Evolutionary conservation across 1,284 basidiomycete species (phyloP), one percentile per base, ranked within the genome.

Genomic region (Ustilago curta): DNA sequence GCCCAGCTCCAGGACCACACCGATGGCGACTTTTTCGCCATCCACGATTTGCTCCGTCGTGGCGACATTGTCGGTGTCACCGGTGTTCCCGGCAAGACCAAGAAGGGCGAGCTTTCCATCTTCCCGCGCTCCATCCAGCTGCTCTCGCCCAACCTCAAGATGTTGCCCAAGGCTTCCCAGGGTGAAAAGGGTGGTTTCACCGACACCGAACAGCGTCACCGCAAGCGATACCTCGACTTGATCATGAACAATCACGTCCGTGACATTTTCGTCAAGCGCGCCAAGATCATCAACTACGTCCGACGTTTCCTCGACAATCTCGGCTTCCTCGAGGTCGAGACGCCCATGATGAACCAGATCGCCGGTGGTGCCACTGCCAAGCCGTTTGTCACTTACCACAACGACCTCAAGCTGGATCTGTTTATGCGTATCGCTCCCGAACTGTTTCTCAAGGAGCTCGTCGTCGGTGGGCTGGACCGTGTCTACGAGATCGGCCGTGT

Each of bases 321-420:
- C 47, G 96, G 95, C 44, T 99, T 99, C 89, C 90, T 99, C 86
- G 97, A 99, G 87, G 95, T 99, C 69, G 96, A 99, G 87, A 99
- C 96, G 7, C 96, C 97, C 9, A 97, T 99, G 89, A 99, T 94
- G 88, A 95, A 92, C 85, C 91, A 97, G 89, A 91, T 94, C 76
- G 97, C 97, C 8, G 96, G 96, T 59, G 96, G 96, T 67, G 96
- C 96, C 32, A 98, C 95, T 5, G 96, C 96, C 80, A 99, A 98
- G 89, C 96, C 96, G 2, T 99, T 99, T 87, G 85, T 99, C 85
- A 99, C 96, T 0, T 95, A 98, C 86, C 96, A 99, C 88, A 99
- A 99, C 87, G 96, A 98, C 85, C 91, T 99, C 77, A 90, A 94
- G 87, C 90, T 99, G 79, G 95, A 99, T 86, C 88, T 99, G n/a